Conservation (phyloP, 768 basidiomycete species). For the Hericium alpestre region DNA sequence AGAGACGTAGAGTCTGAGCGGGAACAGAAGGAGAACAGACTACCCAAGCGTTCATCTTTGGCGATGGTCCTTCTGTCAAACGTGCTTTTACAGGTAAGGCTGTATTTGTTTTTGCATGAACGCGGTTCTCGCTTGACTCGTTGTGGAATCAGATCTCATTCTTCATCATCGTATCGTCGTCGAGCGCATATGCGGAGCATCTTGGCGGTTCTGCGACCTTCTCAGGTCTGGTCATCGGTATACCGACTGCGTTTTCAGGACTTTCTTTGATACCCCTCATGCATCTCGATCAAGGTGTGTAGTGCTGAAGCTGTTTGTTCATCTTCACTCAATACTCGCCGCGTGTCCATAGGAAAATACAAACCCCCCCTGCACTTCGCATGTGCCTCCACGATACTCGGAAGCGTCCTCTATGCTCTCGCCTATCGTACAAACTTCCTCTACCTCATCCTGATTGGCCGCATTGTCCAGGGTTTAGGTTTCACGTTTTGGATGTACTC, state of each 20-base stretch:
- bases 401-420: slow-evolving; percentile 48
- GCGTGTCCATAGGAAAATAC: slow-evolving; percentile 36
- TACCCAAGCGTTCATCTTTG: slow-evolving; percentile 37
- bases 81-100: slow-evolving; percentile 33
- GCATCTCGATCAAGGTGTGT: slow-evolving; percentile 42
- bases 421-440: slow-evolving; percentile 51
- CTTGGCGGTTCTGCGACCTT: slow-evolving; percentile 60
- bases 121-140: neutral
- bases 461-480: slow-evolving; percentile 48
- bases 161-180: slow-evolving; percentile 61
- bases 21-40: slow-evolving; percentile 27
- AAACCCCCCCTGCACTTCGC: slow-evolving; percentile 41
- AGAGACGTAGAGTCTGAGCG: too few relatives aligned
- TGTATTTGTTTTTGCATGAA: neutral
- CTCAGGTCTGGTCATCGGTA: slow-evolving; percentile 57
- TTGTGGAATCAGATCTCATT: slow-evolving; percentile 39
- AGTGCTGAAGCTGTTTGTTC: neutral
- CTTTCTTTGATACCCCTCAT: slow-evolving; percentile 46
- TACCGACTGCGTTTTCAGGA: slow-evolving; percentile 54
- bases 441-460: slow-evolving; percentile 61
- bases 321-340: neutral
- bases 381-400: slow-evolving; percentile 42
- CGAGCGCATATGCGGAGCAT: slow-evolving; percentile 48
- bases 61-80: slow-evolving; percentile 35
- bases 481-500: slow-evolving; percentile 59